phyloP scores from a whole-genome alignment of 2,329 filamentous ascomycete genomes.

The Fusarium udum region DNA sequence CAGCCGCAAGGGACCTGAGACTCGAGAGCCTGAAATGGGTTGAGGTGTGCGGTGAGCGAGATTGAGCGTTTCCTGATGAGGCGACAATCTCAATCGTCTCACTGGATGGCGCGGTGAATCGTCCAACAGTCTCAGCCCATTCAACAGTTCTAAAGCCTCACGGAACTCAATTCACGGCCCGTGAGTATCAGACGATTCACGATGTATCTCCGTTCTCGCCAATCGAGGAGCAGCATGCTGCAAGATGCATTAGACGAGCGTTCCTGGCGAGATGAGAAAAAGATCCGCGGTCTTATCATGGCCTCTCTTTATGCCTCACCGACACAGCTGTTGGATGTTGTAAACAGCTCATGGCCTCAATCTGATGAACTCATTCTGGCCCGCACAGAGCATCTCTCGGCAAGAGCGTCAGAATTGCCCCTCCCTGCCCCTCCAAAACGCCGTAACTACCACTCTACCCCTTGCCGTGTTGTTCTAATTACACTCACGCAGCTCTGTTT shows the following conservation, averaged over 20 bases:
- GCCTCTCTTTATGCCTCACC: constrained; percentile 37
- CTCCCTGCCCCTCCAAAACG: constrained; percentile 27
- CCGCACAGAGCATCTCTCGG: constrained; percentile 34
- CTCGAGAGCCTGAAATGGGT: constrained; percentile 20
- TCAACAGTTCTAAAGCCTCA: constrained; percentile 16
- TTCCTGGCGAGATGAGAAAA: constrained; percentile 23
- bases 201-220: constrained; percentile 25
- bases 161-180: constrained; percentile 14
- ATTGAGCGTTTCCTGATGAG: constrained; percentile 20
- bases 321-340: constrained; percentile 35
- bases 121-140: constrained; percentile 37
- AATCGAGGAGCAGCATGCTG: constrained; percentile 35
- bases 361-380: constrained; percentile 38
- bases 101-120: constrained; percentile 29
- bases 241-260: constrained; percentile 32
- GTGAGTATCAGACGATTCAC: constrained; percentile 21
- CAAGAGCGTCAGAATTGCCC: constrained; percentile 30
- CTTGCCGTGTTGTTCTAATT: constrained; percentile 18
- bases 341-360: constrained; percentile 38
- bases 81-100: constrained; percentile 23
- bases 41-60: constrained; percentile 42
- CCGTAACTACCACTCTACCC: constrained; percentile 19
- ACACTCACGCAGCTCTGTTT: constrained; percentile 7
- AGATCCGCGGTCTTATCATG: constrained; percentile 34
- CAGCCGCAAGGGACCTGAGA: constrained; percentile 9